Evolutionary conservation across 257 asterid species (phyloP).

Genomic region (Linaria vulgaris): DNA sequence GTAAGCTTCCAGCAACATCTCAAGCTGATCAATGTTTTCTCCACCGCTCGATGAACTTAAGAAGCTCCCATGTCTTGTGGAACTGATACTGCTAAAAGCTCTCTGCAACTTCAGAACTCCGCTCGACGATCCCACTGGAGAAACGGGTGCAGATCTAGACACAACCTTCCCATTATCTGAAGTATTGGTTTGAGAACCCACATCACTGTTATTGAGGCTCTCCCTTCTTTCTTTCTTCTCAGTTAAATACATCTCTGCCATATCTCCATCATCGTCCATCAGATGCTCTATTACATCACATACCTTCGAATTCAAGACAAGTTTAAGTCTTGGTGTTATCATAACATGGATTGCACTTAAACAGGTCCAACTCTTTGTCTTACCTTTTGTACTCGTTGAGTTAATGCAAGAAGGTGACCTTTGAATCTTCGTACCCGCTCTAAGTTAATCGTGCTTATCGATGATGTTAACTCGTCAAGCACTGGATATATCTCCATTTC

Average conservation of each 20-base stretch:
- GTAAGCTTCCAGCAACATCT: constrained; percentile 96
- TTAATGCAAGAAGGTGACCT: constrained; percentile 90
- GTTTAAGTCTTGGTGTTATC: constrained; percentile 9
- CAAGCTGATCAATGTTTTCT: constrained; percentile 94
- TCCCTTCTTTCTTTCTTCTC: constrained; percentile 90
- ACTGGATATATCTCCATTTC: constrained; percentile 89
- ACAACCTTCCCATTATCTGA: constrained; percentile 34
- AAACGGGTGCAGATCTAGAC: constrained; percentile 77
- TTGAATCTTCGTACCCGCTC: constrained; percentile 97
- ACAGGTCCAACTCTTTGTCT: constrained; percentile 6
- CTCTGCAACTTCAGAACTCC: constrained; percentile 68
- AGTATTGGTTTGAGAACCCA: constrained; percentile 41
- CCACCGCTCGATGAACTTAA: constrained; percentile 58
- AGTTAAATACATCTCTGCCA: constrained; percentile 99
- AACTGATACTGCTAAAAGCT: constrained; percentile 78
- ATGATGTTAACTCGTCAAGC: constrained; percentile 84
- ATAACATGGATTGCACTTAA: constrained; percentile 16
- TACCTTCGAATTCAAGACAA: constrained; percentile 49
- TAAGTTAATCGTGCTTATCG: constrained; percentile 87
- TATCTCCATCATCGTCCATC: constrained; percentile 98
- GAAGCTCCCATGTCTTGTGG: constrained; percentile 80
- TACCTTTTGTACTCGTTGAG: constrained; percentile 97
- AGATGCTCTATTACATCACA: constrained; percentile 95
- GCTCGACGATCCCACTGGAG: constrained; percentile 66
- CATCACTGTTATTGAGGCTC: constrained; percentile 41